These are phyloP conservation scores for Durotheca rogersii DNA, from an alignment of 495 filamentous ascomycete genomes.

Conservation along the genomic window DNA sequence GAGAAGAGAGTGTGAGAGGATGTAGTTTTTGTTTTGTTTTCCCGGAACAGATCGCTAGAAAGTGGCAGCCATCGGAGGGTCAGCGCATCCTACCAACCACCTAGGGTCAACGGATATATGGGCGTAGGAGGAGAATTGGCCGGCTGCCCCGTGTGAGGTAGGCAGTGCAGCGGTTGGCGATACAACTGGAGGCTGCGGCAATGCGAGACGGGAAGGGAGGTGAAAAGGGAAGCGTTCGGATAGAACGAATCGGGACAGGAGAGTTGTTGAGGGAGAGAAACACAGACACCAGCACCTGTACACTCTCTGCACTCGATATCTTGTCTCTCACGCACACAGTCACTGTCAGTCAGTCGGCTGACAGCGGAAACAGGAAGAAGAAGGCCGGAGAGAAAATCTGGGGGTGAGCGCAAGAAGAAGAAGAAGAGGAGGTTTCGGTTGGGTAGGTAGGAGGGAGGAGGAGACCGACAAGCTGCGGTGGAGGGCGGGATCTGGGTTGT, in stretches of 20 bases:
- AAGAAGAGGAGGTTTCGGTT: constrained; percentile 11
- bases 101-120: background rate
- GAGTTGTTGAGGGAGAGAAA: constrained; percentile 22
- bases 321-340: background rate
- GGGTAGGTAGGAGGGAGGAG: constrained; percentile 17
- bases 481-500: constrained; percentile 26
- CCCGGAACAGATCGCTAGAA: constrained; percentile 4
- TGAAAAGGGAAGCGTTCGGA: constrained; percentile 27
- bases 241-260: constrained; percentile 26
- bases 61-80: constrained; percentile 16
- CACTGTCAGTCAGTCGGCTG: background rate
- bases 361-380: background rate
- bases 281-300: constrained; percentile 33
- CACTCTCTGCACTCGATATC: constrained; percentile 16
- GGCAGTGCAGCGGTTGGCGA: constrained; percentile 26
- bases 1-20: background rate
- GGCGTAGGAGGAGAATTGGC: constrained; percentile 11
- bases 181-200: constrained; percentile 20
- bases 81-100: constrained; percentile 18
- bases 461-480: constrained; percentile 17
- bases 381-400: constrained; percentile 11
- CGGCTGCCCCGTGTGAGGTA: constrained; percentile 5
- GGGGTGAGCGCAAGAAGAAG: constrained; percentile 19
- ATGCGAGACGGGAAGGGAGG: constrained; percentile 25
- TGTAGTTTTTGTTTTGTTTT: constrained; percentile 4